Percentiles rank a stretch among this genome's conserved stretches.
Conservation (phyloP, 2,329 filamentous ascomycete genomes). For the Thelonectria blattea region DNA sequence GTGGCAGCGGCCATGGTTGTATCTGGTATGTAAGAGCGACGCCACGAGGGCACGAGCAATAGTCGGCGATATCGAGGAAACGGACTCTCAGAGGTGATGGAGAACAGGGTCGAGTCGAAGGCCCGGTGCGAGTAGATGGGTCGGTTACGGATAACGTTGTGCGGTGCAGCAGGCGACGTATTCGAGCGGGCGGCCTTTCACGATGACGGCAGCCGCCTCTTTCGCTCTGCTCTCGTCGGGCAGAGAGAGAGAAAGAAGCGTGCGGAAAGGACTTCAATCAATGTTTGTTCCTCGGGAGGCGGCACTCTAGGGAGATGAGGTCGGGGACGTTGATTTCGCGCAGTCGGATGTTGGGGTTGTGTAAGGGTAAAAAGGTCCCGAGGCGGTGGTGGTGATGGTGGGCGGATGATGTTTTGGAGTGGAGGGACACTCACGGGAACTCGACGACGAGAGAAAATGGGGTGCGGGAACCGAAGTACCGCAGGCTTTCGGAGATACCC, state of each 20-base stretch:
- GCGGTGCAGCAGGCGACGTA: slow-evolving; percentile 3
- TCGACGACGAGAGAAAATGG: neutral
- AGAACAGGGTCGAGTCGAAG: neutral
- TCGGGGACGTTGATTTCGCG: neutral
- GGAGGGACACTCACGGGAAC: slow-evolving; percentile 3
- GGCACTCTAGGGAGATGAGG: neutral
- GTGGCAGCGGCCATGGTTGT: slow-evolving; percentile 34
- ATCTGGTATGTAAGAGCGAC: slow-evolving; percentile 12
- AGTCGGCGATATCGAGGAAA: neutral
- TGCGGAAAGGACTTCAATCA: neutral
- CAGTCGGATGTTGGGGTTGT: slow-evolving; percentile 7
- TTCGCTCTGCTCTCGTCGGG: slow-evolving; percentile 10
- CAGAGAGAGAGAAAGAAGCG: slow-evolving; percentile 6
- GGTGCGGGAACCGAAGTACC: neutral
- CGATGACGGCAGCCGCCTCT: slow-evolving; percentile 18
- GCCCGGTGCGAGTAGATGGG: neutral
- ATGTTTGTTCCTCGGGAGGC: neutral
- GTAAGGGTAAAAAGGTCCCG: slow-evolving; percentile 10
- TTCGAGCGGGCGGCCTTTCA: slow-evolving; percentile 12
- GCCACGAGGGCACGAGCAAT: slow-evolving; percentile 8
- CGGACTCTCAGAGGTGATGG: neutral
- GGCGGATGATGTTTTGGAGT: slow-evolving; percentile 18
- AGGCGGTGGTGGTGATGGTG: slow-evolving; percentile 22
- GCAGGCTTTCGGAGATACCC: neutral
- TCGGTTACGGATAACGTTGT: neutral